Evolutionary conservation across 2,329 filamentous ascomycete species (phyloP).

Genomic region (Rhynchosporium agropyri): DNA sequence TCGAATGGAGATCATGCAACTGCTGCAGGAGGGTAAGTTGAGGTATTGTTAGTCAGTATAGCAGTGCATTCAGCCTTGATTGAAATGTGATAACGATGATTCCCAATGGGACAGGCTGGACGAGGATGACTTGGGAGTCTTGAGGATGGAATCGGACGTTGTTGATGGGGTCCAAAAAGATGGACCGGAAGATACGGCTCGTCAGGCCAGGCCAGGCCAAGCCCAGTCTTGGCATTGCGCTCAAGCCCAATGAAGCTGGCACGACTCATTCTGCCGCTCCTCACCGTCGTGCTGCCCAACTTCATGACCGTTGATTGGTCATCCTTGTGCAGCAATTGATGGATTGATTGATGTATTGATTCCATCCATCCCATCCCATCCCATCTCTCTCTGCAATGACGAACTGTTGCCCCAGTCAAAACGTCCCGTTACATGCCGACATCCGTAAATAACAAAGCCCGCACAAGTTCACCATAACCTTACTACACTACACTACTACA

Average conservation of each 20-base stretch:
- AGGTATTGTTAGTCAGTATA: constrained; percentile 2
- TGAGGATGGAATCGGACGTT: neutral
- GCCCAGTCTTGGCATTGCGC: neutral
- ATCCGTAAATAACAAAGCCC: too few species aligned
- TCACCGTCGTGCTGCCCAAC: too few species aligned
- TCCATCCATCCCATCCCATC: too few species aligned
- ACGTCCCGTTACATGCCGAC: too few species aligned
- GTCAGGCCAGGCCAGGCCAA: neutral
- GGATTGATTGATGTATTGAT: too few species aligned
- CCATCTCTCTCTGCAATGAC: too few species aligned
- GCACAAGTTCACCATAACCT: too few species aligned
- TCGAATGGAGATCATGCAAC: neutral
- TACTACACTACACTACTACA: too few species aligned
- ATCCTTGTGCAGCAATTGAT: neutral
- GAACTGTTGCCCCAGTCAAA: too few species aligned
- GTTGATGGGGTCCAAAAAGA: neutral
- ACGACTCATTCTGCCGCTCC: neutral
- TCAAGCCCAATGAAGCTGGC: neutral
- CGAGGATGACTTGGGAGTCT: neutral
- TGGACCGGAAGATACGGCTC: neutral
- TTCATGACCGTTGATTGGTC: neutral
- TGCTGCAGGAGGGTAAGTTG: neutral
- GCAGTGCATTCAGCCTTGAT: constrained; percentile 9
- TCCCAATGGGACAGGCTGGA: neutral
- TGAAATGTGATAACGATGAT: neutral